phyloP scores from a whole-genome alignment of 1,284 basidiomycete species.

The Vanrija humicola region DNA sequence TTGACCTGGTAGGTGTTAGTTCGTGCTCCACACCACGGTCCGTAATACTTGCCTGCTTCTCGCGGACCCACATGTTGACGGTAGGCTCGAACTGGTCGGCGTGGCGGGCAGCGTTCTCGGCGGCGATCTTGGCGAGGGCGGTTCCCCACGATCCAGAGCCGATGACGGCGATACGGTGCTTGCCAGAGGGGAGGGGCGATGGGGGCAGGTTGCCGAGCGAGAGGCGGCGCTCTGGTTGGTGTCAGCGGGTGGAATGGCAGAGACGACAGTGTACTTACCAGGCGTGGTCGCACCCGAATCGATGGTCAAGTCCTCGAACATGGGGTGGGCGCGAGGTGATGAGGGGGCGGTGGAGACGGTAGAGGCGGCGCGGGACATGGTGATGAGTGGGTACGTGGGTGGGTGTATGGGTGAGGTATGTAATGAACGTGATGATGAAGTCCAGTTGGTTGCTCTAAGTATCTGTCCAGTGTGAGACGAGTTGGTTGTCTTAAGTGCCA shows the following conservation, averaged over 20 bases:
- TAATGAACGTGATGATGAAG: no score
- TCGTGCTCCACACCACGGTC: no score
- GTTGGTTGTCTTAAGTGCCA: no score
- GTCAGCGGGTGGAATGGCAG: not conserved
- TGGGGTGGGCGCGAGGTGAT: constrained; percentile 22
- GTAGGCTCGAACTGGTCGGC: constrained; percentile 50
- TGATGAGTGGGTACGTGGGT: not conserved
- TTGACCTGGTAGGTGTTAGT: constrained; percentile 46
- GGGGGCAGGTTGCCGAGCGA: constrained; percentile 34
- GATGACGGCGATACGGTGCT: constrained; percentile 57
- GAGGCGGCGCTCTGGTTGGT: constrained; percentile 33
- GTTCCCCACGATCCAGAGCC: constrained; percentile 56
- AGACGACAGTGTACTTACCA: constrained; percentile 18
- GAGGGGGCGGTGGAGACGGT: constrained; percentile 28
- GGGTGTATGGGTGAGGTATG: not conserved
- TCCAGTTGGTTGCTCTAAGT: no score
- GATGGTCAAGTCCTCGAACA: constrained; percentile 34
- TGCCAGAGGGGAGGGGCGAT: constrained; percentile 43
- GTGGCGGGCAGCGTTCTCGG: constrained; percentile 52
- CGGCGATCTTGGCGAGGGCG: constrained; percentile 57
- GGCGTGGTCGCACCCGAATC: constrained; percentile 43
- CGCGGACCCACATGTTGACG: constrained; percentile 55
- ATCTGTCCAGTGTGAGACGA: no score
- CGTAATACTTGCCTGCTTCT: constrained; percentile 43
- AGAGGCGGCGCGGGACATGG: constrained; percentile 12